Percentiles rank a stretch among this genome's conserved stretches.
These are phyloP conservation scores for Xerocomus nothofagi DNA, from an alignment of 1,284 basidiomycete species.

Conservation along the genomic window DNA sequence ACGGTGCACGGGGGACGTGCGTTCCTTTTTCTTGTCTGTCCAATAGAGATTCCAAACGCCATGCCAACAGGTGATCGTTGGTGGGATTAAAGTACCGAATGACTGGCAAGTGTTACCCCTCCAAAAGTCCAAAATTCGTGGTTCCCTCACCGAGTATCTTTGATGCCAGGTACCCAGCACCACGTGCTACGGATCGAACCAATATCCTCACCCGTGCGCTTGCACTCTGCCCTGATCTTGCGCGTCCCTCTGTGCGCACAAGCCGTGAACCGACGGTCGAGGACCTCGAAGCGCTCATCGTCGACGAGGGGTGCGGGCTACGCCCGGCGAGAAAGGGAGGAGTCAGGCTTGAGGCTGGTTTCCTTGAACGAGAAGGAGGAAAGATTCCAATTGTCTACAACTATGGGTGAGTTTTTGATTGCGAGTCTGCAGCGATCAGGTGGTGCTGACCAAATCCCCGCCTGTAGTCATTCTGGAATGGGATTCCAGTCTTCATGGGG, in stretches of 20 bases:
- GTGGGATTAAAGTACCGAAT: slow-evolving; percentile 58
- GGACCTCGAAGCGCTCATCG: slow-evolving; percentile 59
- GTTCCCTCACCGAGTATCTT: neutral
- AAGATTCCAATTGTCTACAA: slow-evolving; percentile 47
- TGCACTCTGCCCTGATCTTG: slow-evolving; percentile 64
- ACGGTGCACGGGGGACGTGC: slow-evolving; percentile 61
- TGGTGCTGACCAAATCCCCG: neutral
- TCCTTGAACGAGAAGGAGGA: slow-evolving; percentile 32
- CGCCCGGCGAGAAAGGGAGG: slow-evolving; percentile 71
- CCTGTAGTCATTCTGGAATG: slow-evolving; percentile 53
- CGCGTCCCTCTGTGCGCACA: slow-evolving; percentile 54
- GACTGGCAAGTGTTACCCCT: slow-evolving; percentile 53
- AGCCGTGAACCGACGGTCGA: slow-evolving; percentile 54
- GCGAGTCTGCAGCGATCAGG: neutral
- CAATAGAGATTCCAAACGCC: neutral
- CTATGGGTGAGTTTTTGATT: slow-evolving; percentile 68
- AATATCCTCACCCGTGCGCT: slow-evolving; percentile 62
- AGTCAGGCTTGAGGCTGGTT: slow-evolving; percentile 64
- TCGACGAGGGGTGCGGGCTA: slow-evolving; percentile 74
- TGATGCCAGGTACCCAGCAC: slow-evolving; percentile 48
- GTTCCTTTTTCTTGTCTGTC: slow-evolving; percentile 23
- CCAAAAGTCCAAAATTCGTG: neutral
- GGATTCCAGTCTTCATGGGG: slow-evolving; percentile 79
- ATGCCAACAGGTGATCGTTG: slow-evolving; percentile 55
- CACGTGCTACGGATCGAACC: slow-evolving; percentile 58